Evolutionary conservation across 2,329 filamentous ascomycete genomes (phyloP).

Genomic region (Aspergillus fumigatiaffinis): DNA sequence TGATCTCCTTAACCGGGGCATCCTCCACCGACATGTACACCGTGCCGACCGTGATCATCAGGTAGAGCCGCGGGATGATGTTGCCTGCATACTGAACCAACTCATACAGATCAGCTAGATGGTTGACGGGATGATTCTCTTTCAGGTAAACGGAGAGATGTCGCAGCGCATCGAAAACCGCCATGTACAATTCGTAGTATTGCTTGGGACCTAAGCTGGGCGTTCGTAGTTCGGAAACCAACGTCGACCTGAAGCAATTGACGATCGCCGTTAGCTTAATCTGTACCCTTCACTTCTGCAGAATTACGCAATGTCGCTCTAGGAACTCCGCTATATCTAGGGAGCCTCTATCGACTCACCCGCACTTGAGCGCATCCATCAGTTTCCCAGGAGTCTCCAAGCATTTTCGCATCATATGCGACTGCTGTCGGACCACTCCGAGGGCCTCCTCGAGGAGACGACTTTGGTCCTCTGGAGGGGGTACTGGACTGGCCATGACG

Average conservation of each 20-base stretch:
- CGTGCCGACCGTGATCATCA: conserved; percentile 98
- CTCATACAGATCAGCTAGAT: conserved; percentile 96
- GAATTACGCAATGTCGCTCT: background rate
- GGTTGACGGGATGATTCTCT: conserved; percentile 96
- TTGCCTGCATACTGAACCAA: conserved; percentile 98
- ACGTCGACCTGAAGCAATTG: conserved; percentile 67
- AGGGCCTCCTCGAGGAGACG: conserved; percentile 96
- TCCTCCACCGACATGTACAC: conserved; percentile 99
- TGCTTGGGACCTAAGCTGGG: conserved; percentile 98
- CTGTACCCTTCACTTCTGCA: background rate
- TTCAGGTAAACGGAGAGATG: conserved; percentile 94
- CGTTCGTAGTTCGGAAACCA: conserved; percentile 96
- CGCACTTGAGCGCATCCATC: conserved; percentile 99
- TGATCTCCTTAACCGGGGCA: conserved; percentile 97
- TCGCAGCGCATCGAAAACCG: conserved; percentile 94
- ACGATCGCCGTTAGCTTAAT: conserved; percentile 5
- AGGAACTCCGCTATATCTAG: conserved; percentile 7
- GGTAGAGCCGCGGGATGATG: conserved; percentile 90
- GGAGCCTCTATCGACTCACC: conserved; percentile 57
- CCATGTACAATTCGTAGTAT: conserved; percentile 99
- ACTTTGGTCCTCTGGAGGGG: conserved; percentile 73
- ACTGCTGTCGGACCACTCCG: conserved; percentile 94
- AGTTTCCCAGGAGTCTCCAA: conserved; percentile 96
- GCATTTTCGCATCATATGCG: conserved; percentile 93
- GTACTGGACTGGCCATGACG: conserved; percentile 51